These are phyloP conservation scores for Boletus vermiculosoides DNA, from an alignment of 768 basidiomycete genomes.

Conservation along the genomic window DNA sequence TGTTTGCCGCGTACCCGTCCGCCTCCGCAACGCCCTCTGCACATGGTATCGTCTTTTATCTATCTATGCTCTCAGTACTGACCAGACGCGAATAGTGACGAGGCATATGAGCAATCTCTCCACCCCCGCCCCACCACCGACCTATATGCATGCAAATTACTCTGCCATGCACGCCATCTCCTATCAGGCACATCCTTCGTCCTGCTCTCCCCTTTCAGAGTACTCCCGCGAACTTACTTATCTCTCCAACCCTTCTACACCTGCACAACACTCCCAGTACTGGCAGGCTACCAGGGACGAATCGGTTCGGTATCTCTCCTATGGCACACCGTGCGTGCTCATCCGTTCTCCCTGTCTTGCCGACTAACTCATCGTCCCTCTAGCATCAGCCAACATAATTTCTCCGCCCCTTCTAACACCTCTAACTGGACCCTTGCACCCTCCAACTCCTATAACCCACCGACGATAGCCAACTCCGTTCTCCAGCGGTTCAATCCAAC, in stretches of 20 bases:
- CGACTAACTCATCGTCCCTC: slow-evolving; percentile 8
- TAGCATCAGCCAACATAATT: slow-evolving; percentile 28
- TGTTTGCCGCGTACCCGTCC: slow-evolving; percentile 68
- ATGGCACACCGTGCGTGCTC: slow-evolving; percentile 47
- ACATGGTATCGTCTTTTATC: slow-evolving; percentile 50
- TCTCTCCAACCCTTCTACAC: slow-evolving; percentile 47
- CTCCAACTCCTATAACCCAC: slow-evolving; percentile 54
- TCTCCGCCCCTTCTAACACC: slow-evolving; percentile 39
- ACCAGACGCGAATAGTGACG: slow-evolving; percentile 47
- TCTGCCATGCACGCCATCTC: slow-evolving; percentile 25
- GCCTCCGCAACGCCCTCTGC: slow-evolving; percentile 76
- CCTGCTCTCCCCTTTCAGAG: slow-evolving; percentile 61
- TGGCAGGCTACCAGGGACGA: slow-evolving; percentile 67
- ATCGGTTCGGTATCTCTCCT: slow-evolving; percentile 57
- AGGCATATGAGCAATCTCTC: slow-evolving; percentile 64
- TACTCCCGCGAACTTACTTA: slow-evolving; percentile 63
- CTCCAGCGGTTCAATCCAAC: slow-evolving; percentile 62
- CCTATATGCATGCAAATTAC: slow-evolving; percentile 55
- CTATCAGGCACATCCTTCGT: slow-evolving; percentile 33
- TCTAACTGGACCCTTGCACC: slow-evolving; percentile 42
- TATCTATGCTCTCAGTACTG: slow-evolving; percentile 9
- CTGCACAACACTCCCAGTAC: slow-evolving; percentile 49
- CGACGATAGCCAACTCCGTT: slow-evolving; percentile 60
- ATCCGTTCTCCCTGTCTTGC: not conserved
- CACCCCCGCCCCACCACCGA: slow-evolving; percentile 56